phyloP scores from a whole-genome alignment of 805 yeast species.

The Brettanomyces sp. region DNA sequence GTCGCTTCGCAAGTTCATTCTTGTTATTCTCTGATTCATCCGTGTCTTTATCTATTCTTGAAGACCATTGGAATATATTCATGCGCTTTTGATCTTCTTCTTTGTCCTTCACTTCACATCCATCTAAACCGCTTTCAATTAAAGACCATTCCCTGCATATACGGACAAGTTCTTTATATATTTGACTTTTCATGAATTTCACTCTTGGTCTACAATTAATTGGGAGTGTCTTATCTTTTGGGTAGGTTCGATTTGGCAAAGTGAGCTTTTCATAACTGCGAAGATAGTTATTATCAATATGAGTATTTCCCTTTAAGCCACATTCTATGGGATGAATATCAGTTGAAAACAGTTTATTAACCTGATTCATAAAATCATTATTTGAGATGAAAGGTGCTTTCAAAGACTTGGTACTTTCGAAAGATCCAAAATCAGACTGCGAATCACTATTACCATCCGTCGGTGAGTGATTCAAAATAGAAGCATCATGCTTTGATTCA shows the following conservation, averaged over 20 bases:
- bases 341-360: too few relatives aligned
- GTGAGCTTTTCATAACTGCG: not conserved
- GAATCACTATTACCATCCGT: too few relatives aligned
- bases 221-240: constrained; percentile 3
- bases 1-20: not conserved
- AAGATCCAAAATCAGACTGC: too few relatives aligned
- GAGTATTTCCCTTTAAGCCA: too few relatives aligned
- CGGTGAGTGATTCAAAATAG: too few relatives aligned
- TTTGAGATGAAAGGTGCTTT: too few relatives aligned
- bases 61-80: constrained; percentile 12
- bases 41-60: not conserved
- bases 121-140: constrained; percentile 18
- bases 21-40: not conserved
- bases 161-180: constrained; percentile 6
- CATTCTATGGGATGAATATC: too few relatives aligned
- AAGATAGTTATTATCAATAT: not conserved
- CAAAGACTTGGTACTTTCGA: too few relatives aligned
- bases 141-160: constrained; percentile 18
- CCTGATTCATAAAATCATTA: too few relatives aligned
- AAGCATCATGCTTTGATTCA: too few relatives aligned
- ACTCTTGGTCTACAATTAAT: constrained; percentile 15
- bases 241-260: not conserved
- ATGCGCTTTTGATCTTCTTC: not conserved
- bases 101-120: constrained; percentile 1
- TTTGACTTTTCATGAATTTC: constrained; percentile 8